Evolutionary conservation across 1,284 basidiomycete genomes (phyloP).

Genomic region (Heterobasidion irregulare): DNA sequence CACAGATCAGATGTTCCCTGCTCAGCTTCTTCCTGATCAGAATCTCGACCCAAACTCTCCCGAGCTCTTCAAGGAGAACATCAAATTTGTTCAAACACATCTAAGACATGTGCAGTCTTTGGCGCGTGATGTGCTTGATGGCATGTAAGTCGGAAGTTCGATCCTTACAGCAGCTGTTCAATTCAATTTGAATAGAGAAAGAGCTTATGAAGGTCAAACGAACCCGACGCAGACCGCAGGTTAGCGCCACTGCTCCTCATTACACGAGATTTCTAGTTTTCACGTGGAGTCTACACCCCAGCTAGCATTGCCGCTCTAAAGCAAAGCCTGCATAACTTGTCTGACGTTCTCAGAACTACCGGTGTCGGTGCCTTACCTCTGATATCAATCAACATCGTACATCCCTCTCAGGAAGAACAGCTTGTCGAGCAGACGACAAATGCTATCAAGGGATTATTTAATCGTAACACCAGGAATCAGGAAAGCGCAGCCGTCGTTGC

Average conservation of each 20-base stretch:
- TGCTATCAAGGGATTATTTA: slow-evolving; percentile 30
- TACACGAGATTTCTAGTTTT: background rate
- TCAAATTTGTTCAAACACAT: slow-evolving; percentile 36
- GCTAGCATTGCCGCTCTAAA: slow-evolving; percentile 37
- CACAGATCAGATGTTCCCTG: background rate
- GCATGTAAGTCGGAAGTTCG: slow-evolving; percentile 34
- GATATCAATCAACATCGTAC: slow-evolving; percentile 15
- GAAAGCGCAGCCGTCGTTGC: slow-evolving; percentile 33
- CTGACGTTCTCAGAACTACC: slow-evolving; percentile 36
- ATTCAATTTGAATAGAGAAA: slow-evolving; percentile 28
- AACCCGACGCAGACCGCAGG: slow-evolving; percentile 41
- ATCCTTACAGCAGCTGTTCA: background rate
- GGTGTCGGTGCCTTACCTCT: slow-evolving; percentile 46
- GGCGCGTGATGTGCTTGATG: slow-evolving; percentile 34
- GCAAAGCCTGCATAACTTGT: slow-evolving; percentile 32
- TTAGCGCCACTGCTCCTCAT: slow-evolving; percentile 16
- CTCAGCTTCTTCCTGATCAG: slow-evolving; percentile 1
- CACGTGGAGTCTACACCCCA: slow-evolving; percentile 11
- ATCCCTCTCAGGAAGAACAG: slow-evolving; percentile 22
- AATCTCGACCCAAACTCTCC: slow-evolving; percentile 40
- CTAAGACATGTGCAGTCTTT: slow-evolving; percentile 33
- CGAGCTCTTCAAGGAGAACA: slow-evolving; percentile 45
- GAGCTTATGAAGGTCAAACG: slow-evolving; percentile 41
- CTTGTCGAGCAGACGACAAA: slow-evolving; percentile 26
- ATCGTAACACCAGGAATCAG: slow-evolving; percentile 30